These are phyloP conservation scores for Vitis vinifera DNA, from an alignment of 164 flowering plant species.

Conservation along the genomic window DNA sequence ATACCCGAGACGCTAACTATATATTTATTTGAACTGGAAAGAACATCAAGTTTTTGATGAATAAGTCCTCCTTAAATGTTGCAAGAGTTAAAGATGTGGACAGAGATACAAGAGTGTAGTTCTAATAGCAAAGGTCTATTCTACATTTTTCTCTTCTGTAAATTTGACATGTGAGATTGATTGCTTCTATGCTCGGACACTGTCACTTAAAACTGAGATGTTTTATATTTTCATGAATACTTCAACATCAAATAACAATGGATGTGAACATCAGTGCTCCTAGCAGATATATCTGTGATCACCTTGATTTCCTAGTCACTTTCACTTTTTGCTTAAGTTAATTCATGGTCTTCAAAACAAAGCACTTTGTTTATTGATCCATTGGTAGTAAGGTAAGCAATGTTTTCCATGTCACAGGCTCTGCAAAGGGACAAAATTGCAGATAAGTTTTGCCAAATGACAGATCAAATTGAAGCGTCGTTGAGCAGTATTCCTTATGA, in stretches of 20 bases:
- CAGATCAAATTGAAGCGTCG: constrained; percentile 66
- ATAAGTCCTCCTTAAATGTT: too few relatives aligned
- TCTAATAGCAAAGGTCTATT: too few relatives aligned
- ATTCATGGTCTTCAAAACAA: neutral
- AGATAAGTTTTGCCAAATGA: constrained; percentile 42
- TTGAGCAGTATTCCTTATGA: constrained; percentile 51
- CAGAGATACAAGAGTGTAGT: too few relatives aligned
- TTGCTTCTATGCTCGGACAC: too few relatives aligned
- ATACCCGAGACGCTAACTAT: too few relatives aligned
- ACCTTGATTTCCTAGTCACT: neutral
- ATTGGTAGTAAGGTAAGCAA: neutral
- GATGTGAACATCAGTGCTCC: neutral
- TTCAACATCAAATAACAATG: neutral
- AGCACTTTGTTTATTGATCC: neutral
- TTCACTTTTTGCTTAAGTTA: neutral
- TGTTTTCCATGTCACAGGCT: constrained; percentile 49
- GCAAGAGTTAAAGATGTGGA: too few relatives aligned
- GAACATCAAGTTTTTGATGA: too few relatives aligned
- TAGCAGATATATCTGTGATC: neutral
- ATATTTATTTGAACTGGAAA: too few relatives aligned
- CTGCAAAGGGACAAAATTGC: constrained; percentile 46
- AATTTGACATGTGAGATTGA: too few relatives aligned
- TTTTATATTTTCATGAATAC: neutral
- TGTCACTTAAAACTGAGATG: neutral
- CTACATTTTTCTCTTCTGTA: too few relatives aligned